Conservation (phyloP, 1,284 basidiomycete genomes). For the Sanguinoderma infundibulare region DNA sequence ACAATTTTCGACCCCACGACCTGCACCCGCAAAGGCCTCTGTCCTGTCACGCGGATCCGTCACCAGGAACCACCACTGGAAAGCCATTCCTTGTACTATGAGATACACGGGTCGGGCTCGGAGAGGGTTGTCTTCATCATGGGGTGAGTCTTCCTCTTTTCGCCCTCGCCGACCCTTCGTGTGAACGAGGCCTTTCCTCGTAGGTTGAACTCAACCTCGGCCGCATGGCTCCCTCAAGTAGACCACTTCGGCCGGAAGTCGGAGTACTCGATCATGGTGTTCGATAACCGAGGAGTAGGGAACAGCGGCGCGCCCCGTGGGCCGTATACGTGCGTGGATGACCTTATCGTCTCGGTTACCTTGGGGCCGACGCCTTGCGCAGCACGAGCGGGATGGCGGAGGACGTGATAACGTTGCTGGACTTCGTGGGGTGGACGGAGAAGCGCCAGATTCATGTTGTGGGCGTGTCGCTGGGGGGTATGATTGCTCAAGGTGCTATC, state of each 20-base stretch:
- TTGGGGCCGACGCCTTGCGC: neutral
- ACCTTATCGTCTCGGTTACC: too few species aligned
- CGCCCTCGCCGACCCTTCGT: neutral
- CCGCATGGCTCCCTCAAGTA: conserved; percentile 67
- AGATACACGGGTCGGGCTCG: conserved; percentile 70
- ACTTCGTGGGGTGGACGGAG: conserved; percentile 76
- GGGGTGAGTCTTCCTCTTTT: conserved; percentile 50
- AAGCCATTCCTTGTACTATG: conserved; percentile 78
- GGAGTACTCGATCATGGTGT: conserved; percentile 71
- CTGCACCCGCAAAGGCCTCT: conserved; percentile 69
- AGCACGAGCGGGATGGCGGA: conserved; percentile 83
- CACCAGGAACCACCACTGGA: conserved; percentile 54
- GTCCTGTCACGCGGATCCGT: conserved; percentile 65
- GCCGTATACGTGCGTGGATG: conserved; percentile 57
- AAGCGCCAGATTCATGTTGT: conserved; percentile 73
- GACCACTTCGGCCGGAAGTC: conserved; percentile 54
- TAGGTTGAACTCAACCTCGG: conserved; percentile 64
- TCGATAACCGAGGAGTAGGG: conserved; percentile 90
- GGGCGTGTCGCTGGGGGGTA: conserved; percentile 84
- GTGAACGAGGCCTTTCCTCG: neutral
- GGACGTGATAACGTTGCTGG: conserved; percentile 72
- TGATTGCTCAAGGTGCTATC: conserved; percentile 75
- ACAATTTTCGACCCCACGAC: conserved; percentile 62
- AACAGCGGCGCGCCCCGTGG: conserved; percentile 74
- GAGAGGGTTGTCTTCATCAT: conserved; percentile 75